Evolutionary conservation across 768 basidiomycete species (phyloP).

Genomic region (Kwoniella shandongensis): DNA sequence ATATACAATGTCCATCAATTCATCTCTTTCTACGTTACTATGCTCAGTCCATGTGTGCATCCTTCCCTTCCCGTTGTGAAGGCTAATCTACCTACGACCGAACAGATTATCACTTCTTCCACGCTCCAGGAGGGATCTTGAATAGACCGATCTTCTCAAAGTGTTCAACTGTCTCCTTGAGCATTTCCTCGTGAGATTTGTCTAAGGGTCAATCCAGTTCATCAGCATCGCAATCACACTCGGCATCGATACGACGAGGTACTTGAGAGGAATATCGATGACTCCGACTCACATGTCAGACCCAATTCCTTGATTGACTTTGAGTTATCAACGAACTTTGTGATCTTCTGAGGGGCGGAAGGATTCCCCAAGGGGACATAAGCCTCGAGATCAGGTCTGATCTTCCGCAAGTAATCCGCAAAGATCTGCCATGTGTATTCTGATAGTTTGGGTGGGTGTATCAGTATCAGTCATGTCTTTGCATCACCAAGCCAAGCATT

Average conservation of each 20-base stretch:
- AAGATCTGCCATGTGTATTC: conserved; percentile 20
- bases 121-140: conserved; percentile 3
- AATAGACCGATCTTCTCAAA: conserved; percentile 18
- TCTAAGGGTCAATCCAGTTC: no score
- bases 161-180: conserved; percentile 8
- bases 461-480: no score
- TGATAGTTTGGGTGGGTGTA: no score
- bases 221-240: neutral
- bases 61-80: no score
- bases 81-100: no score
- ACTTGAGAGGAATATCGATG: neutral
- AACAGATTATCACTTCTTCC: neutral
- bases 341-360: conserved; percentile 1
- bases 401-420: conserved; percentile 9
- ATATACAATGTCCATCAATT: no score
- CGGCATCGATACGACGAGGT: neutral
- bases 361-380: conserved; percentile 11
- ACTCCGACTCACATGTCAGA: conserved; percentile 10
- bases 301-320: conserved; percentile 16
- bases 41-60: no score
- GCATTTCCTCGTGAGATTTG: conserved; percentile 1
- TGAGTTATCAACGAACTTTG: neutral
- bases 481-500: no score
- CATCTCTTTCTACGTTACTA: no score
- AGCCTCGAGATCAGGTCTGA: conserved; percentile 17